Base-by-base conservation (phyloP, 2,329 filamentous ascomycete genomes). In the Alternaria sp. region DNA sequence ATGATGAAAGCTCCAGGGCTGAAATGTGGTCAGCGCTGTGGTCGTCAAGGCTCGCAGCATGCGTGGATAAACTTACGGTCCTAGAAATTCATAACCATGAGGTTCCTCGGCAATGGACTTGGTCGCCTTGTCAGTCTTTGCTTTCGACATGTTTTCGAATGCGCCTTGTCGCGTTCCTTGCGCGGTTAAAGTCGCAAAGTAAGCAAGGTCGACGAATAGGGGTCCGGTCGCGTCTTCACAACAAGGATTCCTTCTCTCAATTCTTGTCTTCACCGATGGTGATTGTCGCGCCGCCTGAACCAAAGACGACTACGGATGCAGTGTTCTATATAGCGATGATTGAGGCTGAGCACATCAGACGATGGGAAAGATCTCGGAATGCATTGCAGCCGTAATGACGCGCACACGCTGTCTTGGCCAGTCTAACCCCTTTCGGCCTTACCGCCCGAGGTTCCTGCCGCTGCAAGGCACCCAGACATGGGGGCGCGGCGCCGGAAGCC, bases 1-100 rank as follows among this genome's bases (percentile, higher is more conserved):
- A 98, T 92, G 63, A 82, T 86, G 62, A 90, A 87, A 36, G 92
- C 92, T 57, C 93, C 94, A 43, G 90, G 83, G 56, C 93, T 96
- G 55, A 16, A 22, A 34, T n/a, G 46, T 40, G 54, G 51, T 73
- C 58, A 72, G 66, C 52, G 55, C 38, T 49, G 43, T 40, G n/a
- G 28, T 45, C 12, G 41, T 10, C 43, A 49, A 12, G 27, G 44
- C 38, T 16, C 36, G 22, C 25, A 22, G 28, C 9, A 43, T 10
- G 32, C 14, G 46, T 38, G 38, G 7, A 38, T 32, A 28, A 41
- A 76, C 78, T 64, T 75, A 79, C 78, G 78, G 78, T 59, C 78
- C 78, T 44, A 78, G 66, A 57, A 80, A 80, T 44, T 80, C 77
- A 55, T 80, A 80, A 55, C 76, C 77, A 68, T 80, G 77, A 36